Evolutionary conservation across 306 rosid species (phyloP).

Genomic region (Coriaria nepalensis): DNA sequence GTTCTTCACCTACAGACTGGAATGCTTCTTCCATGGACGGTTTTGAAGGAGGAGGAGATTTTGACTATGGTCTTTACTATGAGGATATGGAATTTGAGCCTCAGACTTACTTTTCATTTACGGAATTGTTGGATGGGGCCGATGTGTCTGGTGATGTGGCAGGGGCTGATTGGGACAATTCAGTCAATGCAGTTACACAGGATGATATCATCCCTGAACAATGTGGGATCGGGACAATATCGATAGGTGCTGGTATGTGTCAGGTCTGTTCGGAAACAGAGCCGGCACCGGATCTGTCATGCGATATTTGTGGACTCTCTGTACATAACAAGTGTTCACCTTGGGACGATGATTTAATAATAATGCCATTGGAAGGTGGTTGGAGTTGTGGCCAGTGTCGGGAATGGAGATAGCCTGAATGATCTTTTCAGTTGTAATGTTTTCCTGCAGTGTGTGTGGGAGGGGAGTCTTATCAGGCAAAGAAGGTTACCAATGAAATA

Average conservation of each 20-base stretch:
- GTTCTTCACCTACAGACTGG: constrained; percentile 27
- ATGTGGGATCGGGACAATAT: constrained; percentile 12
- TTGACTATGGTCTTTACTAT: constrained; percentile 28
- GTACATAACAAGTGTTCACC: constrained; percentile 64
- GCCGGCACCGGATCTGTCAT: constrained; percentile 63
- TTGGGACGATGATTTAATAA: constrained; percentile 26
- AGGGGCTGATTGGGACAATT: constrained; percentile 24
- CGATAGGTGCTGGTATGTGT: constrained; percentile 24
- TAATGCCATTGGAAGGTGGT: constrained; percentile 18
- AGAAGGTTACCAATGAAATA: constrained; percentile 3
- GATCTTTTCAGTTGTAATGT: background rate
- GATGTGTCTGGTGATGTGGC: constrained; percentile 32
- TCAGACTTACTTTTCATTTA: constrained; percentile 61
- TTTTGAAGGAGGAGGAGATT: constrained; percentile 24
- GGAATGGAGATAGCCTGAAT: constrained; percentile 45
- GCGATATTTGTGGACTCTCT: constrained; percentile 52
- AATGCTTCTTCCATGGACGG: constrained; percentile 29
- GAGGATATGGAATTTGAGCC: constrained; percentile 57
- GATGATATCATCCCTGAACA: constrained; percentile 21
- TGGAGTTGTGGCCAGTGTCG: constrained; percentile 80
- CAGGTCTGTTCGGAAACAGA: constrained; percentile 36
- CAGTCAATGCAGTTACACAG: constrained; percentile 8
- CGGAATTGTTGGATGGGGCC: constrained; percentile 49
- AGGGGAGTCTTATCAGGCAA: background rate
- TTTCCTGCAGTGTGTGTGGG: constrained; percentile 6